Percentiles rank a stretch among this genome's conserved stretches.
Conservation (phyloP, 1,139 yeast genomes). For the Lodderomyces margitis region DNA sequence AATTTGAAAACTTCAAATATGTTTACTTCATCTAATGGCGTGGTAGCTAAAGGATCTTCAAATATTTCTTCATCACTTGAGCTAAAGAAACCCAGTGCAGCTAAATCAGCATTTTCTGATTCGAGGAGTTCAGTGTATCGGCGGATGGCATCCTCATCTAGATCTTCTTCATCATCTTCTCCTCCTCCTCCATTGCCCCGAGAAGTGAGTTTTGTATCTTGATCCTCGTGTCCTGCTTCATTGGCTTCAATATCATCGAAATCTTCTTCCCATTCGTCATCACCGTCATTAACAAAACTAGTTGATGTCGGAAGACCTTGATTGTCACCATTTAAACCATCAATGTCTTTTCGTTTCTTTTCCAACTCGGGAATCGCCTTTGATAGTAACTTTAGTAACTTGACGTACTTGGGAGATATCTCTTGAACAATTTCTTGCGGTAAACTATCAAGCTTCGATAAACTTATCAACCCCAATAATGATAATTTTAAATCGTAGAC, state of each 20-base stretch:
- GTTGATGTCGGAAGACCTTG: conserved; percentile 15
- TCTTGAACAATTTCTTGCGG: conserved; percentile 17
- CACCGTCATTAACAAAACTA: conserved; percentile 9
- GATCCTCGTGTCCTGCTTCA: conserved; percentile 25
- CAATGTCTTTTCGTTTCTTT: conserved; percentile 51
- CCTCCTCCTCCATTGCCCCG: conserved; percentile 16
- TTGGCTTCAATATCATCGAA: conserved; percentile 21
- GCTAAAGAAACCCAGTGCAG: conserved; percentile 39
- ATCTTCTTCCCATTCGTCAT: conserved; percentile 25
- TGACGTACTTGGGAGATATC: conserved; percentile 15
- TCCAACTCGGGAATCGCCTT: conserved; percentile 65
- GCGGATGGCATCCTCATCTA: conserved; percentile 24
- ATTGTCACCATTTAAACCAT: conserved; percentile 32
- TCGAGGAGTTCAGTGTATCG: conserved; percentile 11
- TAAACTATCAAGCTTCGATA: conserved; percentile 28
- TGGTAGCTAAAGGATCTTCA: conserved; percentile 80
- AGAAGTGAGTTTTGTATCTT: conserved; percentile 25
- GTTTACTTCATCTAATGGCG: conserved; percentile 73
- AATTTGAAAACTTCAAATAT: conserved; percentile 28
- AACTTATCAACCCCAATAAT: conserved; percentile 60
- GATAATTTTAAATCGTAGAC: conserved; percentile 83
- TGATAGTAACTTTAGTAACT: conserved; percentile 56
- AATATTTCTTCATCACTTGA: conserved; percentile 56
- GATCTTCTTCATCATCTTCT: conserved; percentile 42
- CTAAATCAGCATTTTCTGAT: conserved; percentile 29